Percentiles rank a stretch among this genome's conserved stretches.
Conservation (phyloP, 129 eudicot species). For the Apium graveolens region DNA sequence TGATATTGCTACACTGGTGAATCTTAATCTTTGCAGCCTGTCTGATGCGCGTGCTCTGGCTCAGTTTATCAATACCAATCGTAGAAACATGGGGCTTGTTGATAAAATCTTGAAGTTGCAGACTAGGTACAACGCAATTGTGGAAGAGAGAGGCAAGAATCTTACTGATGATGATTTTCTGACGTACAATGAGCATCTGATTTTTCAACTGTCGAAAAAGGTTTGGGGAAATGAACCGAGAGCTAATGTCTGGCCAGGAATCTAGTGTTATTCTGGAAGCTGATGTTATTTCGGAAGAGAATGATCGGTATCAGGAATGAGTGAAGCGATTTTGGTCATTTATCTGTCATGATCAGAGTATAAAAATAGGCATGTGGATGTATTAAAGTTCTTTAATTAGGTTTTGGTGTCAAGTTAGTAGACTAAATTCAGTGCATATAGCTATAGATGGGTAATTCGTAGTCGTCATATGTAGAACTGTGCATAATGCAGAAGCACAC, state of each 20-base stretch:
- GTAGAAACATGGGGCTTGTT: not conserved
- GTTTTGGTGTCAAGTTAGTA: too few species aligned
- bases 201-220: not conserved
- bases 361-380: not conserved
- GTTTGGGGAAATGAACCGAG: not conserved
- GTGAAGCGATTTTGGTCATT: not conserved
- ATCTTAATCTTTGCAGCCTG: not conserved
- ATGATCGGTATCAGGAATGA: not conserved
- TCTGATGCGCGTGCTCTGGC: not conserved
- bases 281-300: not conserved
- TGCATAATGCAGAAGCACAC: not conserved
- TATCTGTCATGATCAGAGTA: not conserved
- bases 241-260: not conserved
- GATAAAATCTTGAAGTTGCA: not conserved
- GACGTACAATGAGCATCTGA: not conserved
- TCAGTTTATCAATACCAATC: not conserved
- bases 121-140: not conserved
- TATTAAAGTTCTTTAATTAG: not conserved
- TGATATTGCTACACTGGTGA: not conserved
- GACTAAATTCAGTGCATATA: not conserved
- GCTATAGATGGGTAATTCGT: not conserved
- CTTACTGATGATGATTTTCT: not conserved
- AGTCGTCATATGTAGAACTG: not conserved
- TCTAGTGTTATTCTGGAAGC: not conserved
- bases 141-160: conserved; percentile 1